phyloP scores from a whole-genome alignment of 345 rosid species.

The Brassica juncea region DNA sequence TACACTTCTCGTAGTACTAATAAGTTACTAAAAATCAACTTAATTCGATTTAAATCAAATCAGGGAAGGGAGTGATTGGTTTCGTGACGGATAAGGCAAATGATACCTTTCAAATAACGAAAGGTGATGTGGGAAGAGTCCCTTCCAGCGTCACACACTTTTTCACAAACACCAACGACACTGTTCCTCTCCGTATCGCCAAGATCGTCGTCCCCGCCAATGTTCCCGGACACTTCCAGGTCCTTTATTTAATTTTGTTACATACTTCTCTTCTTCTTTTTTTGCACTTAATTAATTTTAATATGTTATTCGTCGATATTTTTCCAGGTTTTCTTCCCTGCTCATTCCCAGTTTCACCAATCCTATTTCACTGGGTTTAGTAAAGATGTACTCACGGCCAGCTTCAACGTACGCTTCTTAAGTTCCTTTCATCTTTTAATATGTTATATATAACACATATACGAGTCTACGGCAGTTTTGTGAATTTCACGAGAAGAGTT shows the following conservation, averaged over 20 bases:
- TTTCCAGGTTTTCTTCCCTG: constrained; percentile 37
- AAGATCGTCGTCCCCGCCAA: constrained; percentile 41
- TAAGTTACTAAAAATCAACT: background rate
- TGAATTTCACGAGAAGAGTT: background rate
- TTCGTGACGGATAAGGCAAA: constrained; percentile 39
- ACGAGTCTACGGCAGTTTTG: background rate
- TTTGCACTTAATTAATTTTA: background rate
- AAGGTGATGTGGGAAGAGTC: constrained; percentile 47
- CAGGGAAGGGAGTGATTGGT: constrained; percentile 43
- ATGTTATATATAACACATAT: background rate
- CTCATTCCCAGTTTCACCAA: constrained; percentile 39
- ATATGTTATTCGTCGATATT: too few species aligned
- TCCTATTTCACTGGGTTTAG: constrained; percentile 49
- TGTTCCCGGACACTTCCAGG: constrained; percentile 45
- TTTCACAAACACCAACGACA: constrained; percentile 37
- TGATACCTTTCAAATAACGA: constrained; percentile 38
- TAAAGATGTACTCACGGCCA: constrained; percentile 43
- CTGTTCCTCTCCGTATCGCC: constrained; percentile 38
- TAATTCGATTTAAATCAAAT: background rate
- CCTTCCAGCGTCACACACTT: constrained; percentile 44
- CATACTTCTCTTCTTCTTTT: background rate
- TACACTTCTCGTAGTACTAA: background rate
- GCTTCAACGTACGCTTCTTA: constrained; percentile 45
- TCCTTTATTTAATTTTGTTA: background rate
- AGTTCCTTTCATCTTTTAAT: background rate